Percentiles rank a stretch among this genome's conserved stretches.
phyloP scores from a whole-genome alignment of 2,329 filamentous ascomycete genomes.

The Juglanconis oblonga region DNA sequence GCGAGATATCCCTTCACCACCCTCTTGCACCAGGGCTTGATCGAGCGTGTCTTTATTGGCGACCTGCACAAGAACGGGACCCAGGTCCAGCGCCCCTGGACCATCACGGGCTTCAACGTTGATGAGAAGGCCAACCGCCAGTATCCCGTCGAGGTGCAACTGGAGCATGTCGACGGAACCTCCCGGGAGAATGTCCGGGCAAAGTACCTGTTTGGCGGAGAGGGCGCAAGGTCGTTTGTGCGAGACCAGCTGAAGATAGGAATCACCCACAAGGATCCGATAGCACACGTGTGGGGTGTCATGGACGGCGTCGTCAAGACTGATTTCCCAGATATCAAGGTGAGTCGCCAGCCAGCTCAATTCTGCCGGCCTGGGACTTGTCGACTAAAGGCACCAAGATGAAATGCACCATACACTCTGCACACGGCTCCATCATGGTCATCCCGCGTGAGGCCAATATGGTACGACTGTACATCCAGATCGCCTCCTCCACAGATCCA shows the following conservation, averaged over 20 bases:
- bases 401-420: constrained; percentile 74
- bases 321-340: constrained; percentile 75
- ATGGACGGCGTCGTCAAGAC: constrained; percentile 72
- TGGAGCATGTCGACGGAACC: constrained; percentile 74
- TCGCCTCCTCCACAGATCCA: constrained; percentile 57
- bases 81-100: constrained; percentile 62
- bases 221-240: constrained; percentile 67
- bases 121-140: constrained; percentile 53
- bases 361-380: neutral
- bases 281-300: constrained; percentile 71
- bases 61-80: constrained; percentile 63
- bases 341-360: constrained; percentile 25
- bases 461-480: constrained; percentile 69
- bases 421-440: constrained; percentile 73
- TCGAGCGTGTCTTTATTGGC: constrained; percentile 66
- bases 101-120: constrained; percentile 58
- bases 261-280: constrained; percentile 68
- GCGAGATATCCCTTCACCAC: constrained; percentile 70
- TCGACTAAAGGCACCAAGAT: constrained; percentile 40
- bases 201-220: constrained; percentile 70
- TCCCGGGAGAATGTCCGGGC: constrained; percentile 62
- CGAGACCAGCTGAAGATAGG: constrained; percentile 65
- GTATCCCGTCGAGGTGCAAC: constrained; percentile 77
- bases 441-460: constrained; percentile 70
- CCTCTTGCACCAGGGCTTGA: constrained; percentile 67